Percentiles rank a stretch among this genome's conserved stretches.
Evolutionary conservation across 805 yeast species (phyloP).

Genomic region (Teunomyces pallodes): DNA sequence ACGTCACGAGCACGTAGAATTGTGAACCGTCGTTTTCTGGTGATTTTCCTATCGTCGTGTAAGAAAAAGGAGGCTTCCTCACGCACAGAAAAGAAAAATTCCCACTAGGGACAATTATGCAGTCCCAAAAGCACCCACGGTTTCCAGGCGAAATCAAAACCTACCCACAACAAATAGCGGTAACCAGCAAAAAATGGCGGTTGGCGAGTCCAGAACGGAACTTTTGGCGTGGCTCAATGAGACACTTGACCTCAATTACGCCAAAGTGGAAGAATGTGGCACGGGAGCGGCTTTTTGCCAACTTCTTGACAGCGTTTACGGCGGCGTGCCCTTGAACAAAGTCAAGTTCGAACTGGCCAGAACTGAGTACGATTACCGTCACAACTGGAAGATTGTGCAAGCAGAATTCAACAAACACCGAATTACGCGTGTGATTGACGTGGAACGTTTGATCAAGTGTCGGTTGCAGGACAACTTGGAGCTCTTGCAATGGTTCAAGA

Average conservation of each 20-base stretch:
- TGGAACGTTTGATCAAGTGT: constrained; percentile 80
- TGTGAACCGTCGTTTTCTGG: no score
- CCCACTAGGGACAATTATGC: not conserved
- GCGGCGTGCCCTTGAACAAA: constrained; percentile 76
- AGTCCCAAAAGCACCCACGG: not conserved
- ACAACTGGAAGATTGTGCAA: constrained; percentile 85
- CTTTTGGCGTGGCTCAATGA: constrained; percentile 82
- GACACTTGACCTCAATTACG: constrained; percentile 59
- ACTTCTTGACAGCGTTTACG: constrained; percentile 78
- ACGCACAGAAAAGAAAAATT: not conserved
- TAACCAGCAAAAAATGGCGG: constrained; percentile 9
- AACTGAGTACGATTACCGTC: constrained; percentile 71
- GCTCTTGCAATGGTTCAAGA: constrained; percentile 88
- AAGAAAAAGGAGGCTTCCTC: not conserved
- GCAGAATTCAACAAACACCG: constrained; percentile 68
- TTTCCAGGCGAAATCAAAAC: not conserved
- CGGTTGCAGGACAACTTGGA: constrained; percentile 92
- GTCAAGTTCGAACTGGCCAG: constrained; percentile 65
- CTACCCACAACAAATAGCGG: not conserved
- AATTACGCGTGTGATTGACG: constrained; percentile 73
- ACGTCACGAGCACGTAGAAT: no score
- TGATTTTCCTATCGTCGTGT: no score
- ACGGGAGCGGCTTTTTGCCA: constrained; percentile 95
- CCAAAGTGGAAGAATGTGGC: constrained; percentile 91
- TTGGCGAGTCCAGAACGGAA: constrained; percentile 80